Evolutionary conservation across 176 grass and related monocot genomes (phyloP), one percentile per base, ranked within the genome.

Genomic region (Leersia perrieri): DNA sequence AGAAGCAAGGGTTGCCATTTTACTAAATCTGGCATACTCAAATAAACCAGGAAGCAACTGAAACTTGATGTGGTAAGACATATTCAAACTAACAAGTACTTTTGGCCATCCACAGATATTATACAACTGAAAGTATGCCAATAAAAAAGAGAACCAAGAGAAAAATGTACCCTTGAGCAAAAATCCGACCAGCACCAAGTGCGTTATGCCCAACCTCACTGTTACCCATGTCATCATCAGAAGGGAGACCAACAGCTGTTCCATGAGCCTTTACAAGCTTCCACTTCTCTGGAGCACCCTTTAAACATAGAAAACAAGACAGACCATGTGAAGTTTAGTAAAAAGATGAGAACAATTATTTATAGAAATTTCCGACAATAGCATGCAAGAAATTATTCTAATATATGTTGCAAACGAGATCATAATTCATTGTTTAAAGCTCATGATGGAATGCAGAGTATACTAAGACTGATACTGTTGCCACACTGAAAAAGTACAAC

Each of bases 171-270:
- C 92, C 95, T 80, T 95, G 95, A 42, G 95, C 88, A 18, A 75
- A 98, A 84, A 98, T 95, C 2, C 92, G 88, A 33, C 92, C 92
- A 78, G 95, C 96, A 7, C 95, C 95, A 78, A 98, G 90, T 44
- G 95, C 95, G 32, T 98, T 95, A 84, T 98, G 95, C n/a, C 92
- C 95, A 58, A 98, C 95, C 81, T 98, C 96, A 89, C 96, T 98
- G 81, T 98, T 98, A 53, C 96, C 96, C 96, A 95, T 98, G 82
- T 98, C 96, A 49, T 98, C 96, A 3, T 95, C 92, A 84, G 66
- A 86, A 58, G 96, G 96, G 31, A 98, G 90, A 34, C 96, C 92
- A 10, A 98, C 96, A 5, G 96, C 96, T 49, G 86, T 95, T 84
- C 96, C 96, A 77, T 95, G 96, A 86, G 96, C 92, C 88, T 93